A percentile compares a stretch with the other conserved stretches of the same genome.
phyloP scores from a whole-genome alignment of 352 stramenopile species.

The Thalassiosira hispida region DNA sequence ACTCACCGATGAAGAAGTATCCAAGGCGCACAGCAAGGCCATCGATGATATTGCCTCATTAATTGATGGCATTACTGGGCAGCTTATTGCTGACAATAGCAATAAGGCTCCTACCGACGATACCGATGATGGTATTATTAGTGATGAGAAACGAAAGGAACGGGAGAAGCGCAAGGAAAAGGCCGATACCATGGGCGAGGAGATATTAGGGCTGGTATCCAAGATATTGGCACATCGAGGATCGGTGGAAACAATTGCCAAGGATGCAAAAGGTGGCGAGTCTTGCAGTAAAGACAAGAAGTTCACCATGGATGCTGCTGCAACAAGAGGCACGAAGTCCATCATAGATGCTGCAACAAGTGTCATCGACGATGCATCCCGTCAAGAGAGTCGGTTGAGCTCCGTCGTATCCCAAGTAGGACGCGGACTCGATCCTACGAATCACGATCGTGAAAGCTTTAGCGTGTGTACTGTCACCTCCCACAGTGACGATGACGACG shows the following conservation, averaged over 20 bases:
- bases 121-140: constrained; percentile 2
- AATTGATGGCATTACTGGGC: neutral
- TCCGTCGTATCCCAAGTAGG: too few species aligned
- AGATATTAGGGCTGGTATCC: constrained; percentile 34
- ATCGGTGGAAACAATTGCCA: neutral
- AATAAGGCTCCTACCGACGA: neutral
- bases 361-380: too few species aligned
- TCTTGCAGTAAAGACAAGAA: constrained; percentile 3
- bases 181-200: constrained; percentile 2
- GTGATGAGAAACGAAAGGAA: constrained; percentile 2
- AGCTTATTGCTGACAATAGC: neutral
- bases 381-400: too few species aligned
- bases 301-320: neutral
- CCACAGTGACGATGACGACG: too few species aligned
- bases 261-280: neutral
- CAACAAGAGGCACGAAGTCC: too few species aligned
- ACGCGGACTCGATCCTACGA: too few species aligned
- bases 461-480: too few species aligned
- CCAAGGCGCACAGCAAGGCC: constrained; percentile 13
- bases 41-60: constrained; percentile 15
- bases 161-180: constrained; percentile 3
- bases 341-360: too few species aligned
- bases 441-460: too few species aligned
- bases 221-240: constrained; percentile 19
- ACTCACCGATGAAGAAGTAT: constrained; percentile 19